Base-by-base conservation (phyloP, 2,329 filamentous ascomycete genomes). In the Botrytis deweyae region DNA sequence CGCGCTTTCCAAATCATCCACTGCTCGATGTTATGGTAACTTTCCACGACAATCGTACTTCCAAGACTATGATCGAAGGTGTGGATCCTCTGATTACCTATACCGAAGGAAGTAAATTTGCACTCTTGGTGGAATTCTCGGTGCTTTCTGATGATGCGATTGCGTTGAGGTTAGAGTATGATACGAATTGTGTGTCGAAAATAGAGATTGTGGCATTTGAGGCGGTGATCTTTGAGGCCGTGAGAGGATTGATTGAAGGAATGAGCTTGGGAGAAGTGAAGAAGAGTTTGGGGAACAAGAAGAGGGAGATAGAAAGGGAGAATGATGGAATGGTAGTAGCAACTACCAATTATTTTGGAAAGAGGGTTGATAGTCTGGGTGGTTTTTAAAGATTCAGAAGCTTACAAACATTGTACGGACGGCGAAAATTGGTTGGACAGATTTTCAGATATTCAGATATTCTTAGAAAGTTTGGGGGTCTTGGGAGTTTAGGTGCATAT, bases 11-110 rank as follows among this genome's bases (percentile, higher is more conserved):
- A 0, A 52, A 75, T 10, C 75, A 79, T 36, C 77, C 77, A 7
- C 65, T 80, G 14, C 78, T 80, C 40, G 78, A 80, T 64, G 63
- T 71, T 61, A 75, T 79, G 73, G 78, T 78, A 3, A 76, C 78
- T 2, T 78, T 78, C 62, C 78, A 80, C 72, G 76, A 78, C 5
- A 42, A 46, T 14, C 49, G 70, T 3, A 22, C 44, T 8, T 49
- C 70, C 6, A 72, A 67, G 22, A 52, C 46, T 4, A 40, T 33
- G 38, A 52, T 68, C 2, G 36, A 29, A 12, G 70, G 63, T 12
- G 25, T 68, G 6, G 22, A 68, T 29, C 70, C 70, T 6, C 18
- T 68, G 38, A 36, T 66, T 38, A 68, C 63, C 9, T 72, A 66
- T 10, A 68, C 70, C 2, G 63, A 72, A 46, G 70, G 70, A 22